These are phyloP conservation scores for Fusarium heterosporum DNA, from an alignment of 2,329 filamentous ascomycete species.

Conservation along the genomic window DNA sequence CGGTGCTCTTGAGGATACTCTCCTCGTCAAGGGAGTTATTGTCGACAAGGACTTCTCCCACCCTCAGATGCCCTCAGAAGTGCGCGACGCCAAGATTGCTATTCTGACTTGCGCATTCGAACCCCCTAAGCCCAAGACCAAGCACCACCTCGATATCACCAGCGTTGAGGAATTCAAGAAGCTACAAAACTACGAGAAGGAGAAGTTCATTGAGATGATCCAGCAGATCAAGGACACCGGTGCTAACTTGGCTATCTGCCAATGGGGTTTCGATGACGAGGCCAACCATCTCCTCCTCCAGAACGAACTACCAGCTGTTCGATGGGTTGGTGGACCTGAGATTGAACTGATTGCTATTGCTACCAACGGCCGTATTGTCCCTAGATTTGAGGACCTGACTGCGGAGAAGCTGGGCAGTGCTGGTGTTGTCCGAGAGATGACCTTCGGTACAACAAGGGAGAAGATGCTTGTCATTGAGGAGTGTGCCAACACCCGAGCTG, in stretches of 20 bases:
- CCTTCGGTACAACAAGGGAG: slow-evolving; percentile 95
- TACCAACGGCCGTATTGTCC: slow-evolving; percentile 97
- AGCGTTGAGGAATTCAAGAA: slow-evolving; percentile 99
- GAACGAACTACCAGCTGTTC: slow-evolving; percentile 93
- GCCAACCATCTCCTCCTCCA: slow-evolving; percentile 97
- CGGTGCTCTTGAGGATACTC: slow-evolving; percentile 89
- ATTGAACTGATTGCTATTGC: slow-evolving; percentile 99
- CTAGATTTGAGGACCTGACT: slow-evolving; percentile 93
- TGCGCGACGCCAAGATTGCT: slow-evolving; percentile 94
- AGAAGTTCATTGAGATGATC: slow-evolving; percentile 99
- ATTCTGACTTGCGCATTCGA: slow-evolving; percentile 98
- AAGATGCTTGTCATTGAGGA: slow-evolving; percentile 99
- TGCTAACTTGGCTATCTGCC: slow-evolving; percentile 97
- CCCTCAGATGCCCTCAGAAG: slow-evolving; percentile 97
- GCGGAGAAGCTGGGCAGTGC: slow-evolving; percentile 91
- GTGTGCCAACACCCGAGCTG: slow-evolving; percentile 96
- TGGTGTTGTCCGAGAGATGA: slow-evolving; percentile 92
- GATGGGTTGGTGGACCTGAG: slow-evolving; percentile 98
- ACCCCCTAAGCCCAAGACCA: slow-evolving; percentile 99
- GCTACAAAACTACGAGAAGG: slow-evolving; percentile 92
- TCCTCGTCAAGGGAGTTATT: slow-evolving; percentile 97
- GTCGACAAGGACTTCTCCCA: slow-evolving; percentile 99
- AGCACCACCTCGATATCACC: slow-evolving; percentile 98
- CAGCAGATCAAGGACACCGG: slow-evolving; percentile 97
- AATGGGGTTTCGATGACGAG: slow-evolving; percentile 99